Percentiles rank a stretch among this genome's conserved stretches.
These are phyloP conservation scores for Aureobasidium sp. DNA, from an alignment of 2,329 filamentous ascomycete genomes.

Conservation along the genomic window DNA sequence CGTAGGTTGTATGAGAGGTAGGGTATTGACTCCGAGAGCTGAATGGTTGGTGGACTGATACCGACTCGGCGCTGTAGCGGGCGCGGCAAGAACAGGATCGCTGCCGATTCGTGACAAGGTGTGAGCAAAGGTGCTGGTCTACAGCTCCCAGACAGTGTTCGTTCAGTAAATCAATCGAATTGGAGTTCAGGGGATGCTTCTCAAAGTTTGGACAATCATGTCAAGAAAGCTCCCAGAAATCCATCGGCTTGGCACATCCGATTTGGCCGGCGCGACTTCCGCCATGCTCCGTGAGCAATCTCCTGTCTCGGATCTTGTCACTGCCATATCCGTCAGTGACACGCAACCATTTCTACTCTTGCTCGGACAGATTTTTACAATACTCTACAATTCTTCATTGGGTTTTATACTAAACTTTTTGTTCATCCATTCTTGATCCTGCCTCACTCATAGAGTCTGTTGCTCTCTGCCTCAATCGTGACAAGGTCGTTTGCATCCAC, in stretches of 20 bases:
- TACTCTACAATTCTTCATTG: constrained; percentile 6
- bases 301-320: background rate
- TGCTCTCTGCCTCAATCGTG: background rate
- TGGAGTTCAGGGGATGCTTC: background rate
- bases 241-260: background rate
- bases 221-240: constrained; percentile 4
- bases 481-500: background rate
- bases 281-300: background rate
- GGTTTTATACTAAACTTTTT: background rate
- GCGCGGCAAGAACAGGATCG: background rate
- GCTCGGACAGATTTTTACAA: background rate
- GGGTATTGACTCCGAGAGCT: background rate
- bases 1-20: background rate
- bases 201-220: background rate
- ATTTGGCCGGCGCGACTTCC: background rate
- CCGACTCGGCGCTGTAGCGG: background rate
- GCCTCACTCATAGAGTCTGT: background rate
- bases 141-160: background rate
- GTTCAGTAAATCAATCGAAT: background rate
- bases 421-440: background rate
- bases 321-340: background rate
- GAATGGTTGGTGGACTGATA: background rate
- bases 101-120: too few relatives aligned
- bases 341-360: background rate
- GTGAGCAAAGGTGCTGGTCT: background rate